phyloP scores from a whole-genome alignment of 257 asterid species.

The Verbena officinalis region DNA sequence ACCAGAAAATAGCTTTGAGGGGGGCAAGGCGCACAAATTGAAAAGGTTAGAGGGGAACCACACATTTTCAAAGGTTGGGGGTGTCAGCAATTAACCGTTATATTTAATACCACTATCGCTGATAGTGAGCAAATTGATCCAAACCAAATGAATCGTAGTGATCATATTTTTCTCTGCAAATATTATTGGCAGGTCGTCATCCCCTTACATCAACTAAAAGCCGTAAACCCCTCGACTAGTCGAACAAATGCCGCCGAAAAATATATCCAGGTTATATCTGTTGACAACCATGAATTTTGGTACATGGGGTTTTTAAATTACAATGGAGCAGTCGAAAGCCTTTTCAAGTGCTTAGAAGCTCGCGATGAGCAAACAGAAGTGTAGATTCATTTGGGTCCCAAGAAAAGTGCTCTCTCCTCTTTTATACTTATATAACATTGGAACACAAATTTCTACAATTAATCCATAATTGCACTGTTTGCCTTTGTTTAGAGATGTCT shows the following conservation, averaged over 20 bases:
- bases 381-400: conserved; percentile 28
- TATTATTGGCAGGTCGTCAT: conserved; percentile 66
- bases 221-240: conserved; percentile 80
- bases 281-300: conserved; percentile 96
- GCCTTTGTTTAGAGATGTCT: conserved; percentile 26
- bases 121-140: conserved; percentile 4
- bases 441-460: conserved; percentile 19
- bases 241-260: conserved; percentile 78
- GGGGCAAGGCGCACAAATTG: too few species aligned
- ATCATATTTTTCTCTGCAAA: neutral
- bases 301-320: conserved; percentile 89
- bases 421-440: neutral
- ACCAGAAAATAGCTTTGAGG: too few species aligned
- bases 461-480: conserved; percentile 21
- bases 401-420: conserved; percentile 16
- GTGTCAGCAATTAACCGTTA: too few species aligned
- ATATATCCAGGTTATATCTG: conserved; percentile 81
- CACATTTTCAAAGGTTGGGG: too few species aligned
- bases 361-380: conserved; percentile 38
- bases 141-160: neutral
- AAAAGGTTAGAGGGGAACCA: too few species aligned
- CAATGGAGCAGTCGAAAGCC: conserved; percentile 69
- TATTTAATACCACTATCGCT: neutral
- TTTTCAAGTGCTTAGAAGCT: conserved; percentile 54
- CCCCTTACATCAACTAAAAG: conserved; percentile 89